phyloP scores from a whole-genome alignment of 1,284 basidiomycete genomes.

The Golubevia sp. region DNA sequence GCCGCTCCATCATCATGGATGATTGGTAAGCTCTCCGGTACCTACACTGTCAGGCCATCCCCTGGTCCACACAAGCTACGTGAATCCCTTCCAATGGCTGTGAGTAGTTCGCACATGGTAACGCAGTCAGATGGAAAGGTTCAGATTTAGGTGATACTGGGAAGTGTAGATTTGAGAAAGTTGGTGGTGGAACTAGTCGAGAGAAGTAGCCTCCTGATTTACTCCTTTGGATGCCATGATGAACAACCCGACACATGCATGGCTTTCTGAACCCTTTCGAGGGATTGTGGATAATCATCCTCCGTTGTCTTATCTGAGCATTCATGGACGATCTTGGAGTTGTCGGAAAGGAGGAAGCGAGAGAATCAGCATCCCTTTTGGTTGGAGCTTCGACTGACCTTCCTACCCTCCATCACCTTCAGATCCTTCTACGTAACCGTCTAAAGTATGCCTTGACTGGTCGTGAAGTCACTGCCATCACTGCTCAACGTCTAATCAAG shows the following conservation, averaged over 20 bases:
- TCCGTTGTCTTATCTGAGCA: background rate
- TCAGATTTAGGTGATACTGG: background rate
- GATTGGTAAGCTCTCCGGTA: conserved; percentile 98
- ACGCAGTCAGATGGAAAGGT: background rate
- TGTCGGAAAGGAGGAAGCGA: background rate
- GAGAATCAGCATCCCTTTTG: too few species aligned
- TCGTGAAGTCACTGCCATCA: conserved; percentile 92
- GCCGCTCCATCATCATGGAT: conserved; percentile 98
- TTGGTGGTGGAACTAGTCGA: conserved; percentile 1
- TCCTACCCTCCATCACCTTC: conserved; percentile 67
- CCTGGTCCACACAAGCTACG: conserved; percentile 99
- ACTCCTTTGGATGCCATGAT: too few species aligned
- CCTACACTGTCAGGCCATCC: conserved; percentile 94
- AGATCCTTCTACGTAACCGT: conserved; percentile 96
- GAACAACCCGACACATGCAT: conserved; percentile 12
- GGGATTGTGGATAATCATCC: too few species aligned
- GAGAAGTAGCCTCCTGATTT: too few species aligned
- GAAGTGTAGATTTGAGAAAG: background rate
- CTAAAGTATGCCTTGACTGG: conserved; percentile 98
- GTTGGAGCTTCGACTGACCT: background rate
- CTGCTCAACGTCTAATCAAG: conserved; percentile 96
- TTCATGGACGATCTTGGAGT: background rate
- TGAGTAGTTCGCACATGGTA: conserved; percentile 33
- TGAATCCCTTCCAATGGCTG: conserved; percentile 76
- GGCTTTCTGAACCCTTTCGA: conserved; percentile 12